Percentiles rank a stretch among this genome's conserved stretches.
These are phyloP conservation scores for Geranium rotundifolium DNA, from an alignment of 345 rosid species.

Conservation along the genomic window DNA sequence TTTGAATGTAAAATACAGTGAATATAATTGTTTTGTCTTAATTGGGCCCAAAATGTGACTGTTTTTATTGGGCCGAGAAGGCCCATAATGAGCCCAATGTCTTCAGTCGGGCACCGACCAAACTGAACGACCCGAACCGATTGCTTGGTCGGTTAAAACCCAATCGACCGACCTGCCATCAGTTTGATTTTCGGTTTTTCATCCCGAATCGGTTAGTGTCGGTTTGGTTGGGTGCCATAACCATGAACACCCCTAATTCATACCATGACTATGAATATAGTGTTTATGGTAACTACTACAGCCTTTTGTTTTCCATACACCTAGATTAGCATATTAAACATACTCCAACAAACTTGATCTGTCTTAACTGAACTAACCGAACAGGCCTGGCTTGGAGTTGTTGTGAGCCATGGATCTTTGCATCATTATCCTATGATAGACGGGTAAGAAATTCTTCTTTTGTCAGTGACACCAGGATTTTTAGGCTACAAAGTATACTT, in stretches of 20 bases:
- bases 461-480: not conserved
- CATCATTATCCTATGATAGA: conserved; percentile 87
- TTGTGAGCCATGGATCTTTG: conserved; percentile 80
- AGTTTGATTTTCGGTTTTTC: too few relatives aligned
- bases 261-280: conserved; percentile 85
- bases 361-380: conserved; percentile 14
- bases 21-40: too few relatives aligned
- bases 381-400: conserved; percentile 90
- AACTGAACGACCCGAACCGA: too few relatives aligned
- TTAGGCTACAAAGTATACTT: not conserved
- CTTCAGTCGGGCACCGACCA: too few relatives aligned
- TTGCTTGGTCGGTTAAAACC: too few relatives aligned
- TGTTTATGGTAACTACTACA: conserved; percentile 50
- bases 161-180: too few relatives aligned
- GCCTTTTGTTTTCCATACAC: conserved; percentile 5
- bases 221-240: too few relatives aligned
- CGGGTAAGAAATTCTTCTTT: conserved; percentile 39
- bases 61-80: too few relatives aligned
- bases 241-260: conserved; percentile 49
- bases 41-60: too few relatives aligned
- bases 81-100: too few relatives aligned
- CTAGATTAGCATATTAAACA: not conserved
- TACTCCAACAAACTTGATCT: conserved; percentile 4
- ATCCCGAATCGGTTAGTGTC: too few relatives aligned
- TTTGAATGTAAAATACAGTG: too few relatives aligned